Evolutionary conservation across 129 eudicot genomes (phyloP), one percentile per base, ranked within the genome.

Genomic region (Ambrosia artemisiifolia): DNA sequence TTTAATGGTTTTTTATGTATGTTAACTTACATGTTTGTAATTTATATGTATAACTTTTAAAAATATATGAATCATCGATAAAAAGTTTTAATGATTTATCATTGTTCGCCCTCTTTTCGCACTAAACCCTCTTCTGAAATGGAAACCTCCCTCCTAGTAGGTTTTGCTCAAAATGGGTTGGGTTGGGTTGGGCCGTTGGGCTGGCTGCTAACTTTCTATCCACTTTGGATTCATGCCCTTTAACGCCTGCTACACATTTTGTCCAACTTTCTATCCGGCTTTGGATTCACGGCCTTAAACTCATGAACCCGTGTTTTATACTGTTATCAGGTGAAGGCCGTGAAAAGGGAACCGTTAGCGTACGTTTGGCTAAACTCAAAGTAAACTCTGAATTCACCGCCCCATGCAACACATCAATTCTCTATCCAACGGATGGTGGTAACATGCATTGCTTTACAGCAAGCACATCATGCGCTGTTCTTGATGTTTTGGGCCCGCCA

Each of bases 401-500:
- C 0, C 97, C 97, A 35, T 86, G 96, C 80, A 42, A 72, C 51
- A 81, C 97, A 2, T 71, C 80, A 6, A 79, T 92, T 64, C 92
- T 92, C 7, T 92, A 89, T 63, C 98, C 98, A 43, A 77, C 86
- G 30, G 88, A 87, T 10, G 98, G 98, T 16, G 98, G 98, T 11
- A 92, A 92, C 69, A 79, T 92, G 95, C 98, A 92, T 71, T 80
- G 92, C 67, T 89, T 92, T 71, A 89, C 91, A 5, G 98, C 96
- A 38, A 24, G 72, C 53, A 89, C 96, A 0, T 66, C 96, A 0
- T 87, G 96, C 44, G 98, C 98, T 4, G 91, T 92, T 34, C 88
- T 92, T 6, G 98, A 92, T 59, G 96, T 92, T 65, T 88, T 92
- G 11, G 95, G 92, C 63, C 98, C 98, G 4, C 98, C 98, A 2